Percentiles rank a stretch among this genome's conserved stretches.
These are phyloP conservation scores for Metschnikowia anglica DNA, from an alignment of 805 yeast genomes.

Conservation along the genomic window DNA sequence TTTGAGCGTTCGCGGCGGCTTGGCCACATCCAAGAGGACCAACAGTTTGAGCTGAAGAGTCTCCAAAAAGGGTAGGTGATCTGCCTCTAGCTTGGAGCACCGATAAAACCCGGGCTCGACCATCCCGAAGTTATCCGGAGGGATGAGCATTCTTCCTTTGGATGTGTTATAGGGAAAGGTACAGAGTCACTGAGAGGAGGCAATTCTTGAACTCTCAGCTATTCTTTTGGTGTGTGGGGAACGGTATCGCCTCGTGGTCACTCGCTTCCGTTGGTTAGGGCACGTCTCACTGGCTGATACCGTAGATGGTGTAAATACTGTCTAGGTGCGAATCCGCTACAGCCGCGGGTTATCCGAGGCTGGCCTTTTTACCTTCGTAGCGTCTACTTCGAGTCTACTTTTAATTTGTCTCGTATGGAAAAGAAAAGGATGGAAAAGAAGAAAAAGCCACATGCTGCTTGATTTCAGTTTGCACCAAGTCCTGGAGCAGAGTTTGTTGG, in stretches of 20 bases:
- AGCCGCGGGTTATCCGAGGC: too few species aligned
- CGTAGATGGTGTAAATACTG: too few species aligned
- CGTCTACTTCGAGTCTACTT: too few species aligned
- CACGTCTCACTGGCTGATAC: neutral
- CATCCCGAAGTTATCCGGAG: slow-evolving; percentile 89
- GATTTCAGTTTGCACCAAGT: too few species aligned
- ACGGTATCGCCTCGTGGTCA: neutral
- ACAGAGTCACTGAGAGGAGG: neutral
- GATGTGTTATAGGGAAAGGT: neutral
- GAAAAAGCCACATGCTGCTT: too few species aligned
- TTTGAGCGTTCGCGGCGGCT: slow-evolving; percentile 70
- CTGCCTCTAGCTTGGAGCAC: slow-evolving; percentile 73
- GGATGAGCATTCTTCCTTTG: slow-evolving; percentile 93
- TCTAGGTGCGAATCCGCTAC: too few species aligned
- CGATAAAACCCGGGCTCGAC: slow-evolving; percentile 86
- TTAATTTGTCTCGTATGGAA: too few species aligned
- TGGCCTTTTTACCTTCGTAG: too few species aligned
- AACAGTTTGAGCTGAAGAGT: slow-evolving; percentile 69
- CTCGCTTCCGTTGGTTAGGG: neutral
- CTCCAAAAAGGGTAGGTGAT: slow-evolving; percentile 73
- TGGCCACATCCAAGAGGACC: slow-evolving; percentile 78
- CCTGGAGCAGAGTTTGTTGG: too few species aligned
- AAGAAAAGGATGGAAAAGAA: too few species aligned
- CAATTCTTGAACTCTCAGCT: too few species aligned
- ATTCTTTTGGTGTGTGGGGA: neutral